Base-by-base conservation (phyloP, 2,329 filamentous ascomycete genomes). In the Endothia cerciana region DNA sequence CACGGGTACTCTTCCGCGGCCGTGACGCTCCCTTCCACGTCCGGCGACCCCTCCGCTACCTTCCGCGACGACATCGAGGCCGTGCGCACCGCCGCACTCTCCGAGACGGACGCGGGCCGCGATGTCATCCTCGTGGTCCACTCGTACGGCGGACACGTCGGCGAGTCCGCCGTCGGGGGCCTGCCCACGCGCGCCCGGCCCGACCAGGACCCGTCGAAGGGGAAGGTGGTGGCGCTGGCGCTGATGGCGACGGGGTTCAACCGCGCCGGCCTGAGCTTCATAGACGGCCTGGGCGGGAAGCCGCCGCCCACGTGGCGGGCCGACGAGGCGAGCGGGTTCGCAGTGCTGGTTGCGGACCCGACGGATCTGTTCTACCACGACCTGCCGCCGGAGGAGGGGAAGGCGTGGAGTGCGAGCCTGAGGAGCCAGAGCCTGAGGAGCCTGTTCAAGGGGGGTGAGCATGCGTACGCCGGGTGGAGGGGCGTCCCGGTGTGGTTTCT, bases 291-390 rank as follows among this genome's bases (percentile, higher is more conserved):
- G 55, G 74, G 77, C 22, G 81, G 80, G 28, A 73, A 71, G 15
- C 80, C 81, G 0, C 80, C 80, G 0, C 81, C 82, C 0, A 64
- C 67, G 1, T 84, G 80, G 79, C 71, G 72, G 0, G 70, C 75
- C 0, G 77, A 83, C 58, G 70, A 68, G 1, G 74, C 75, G 25
- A 81, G 75, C 0, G 82, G 82, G 4, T 79, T 76, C 51, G 79
- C 79, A 1, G 77, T 77, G 0, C 63, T 85, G 4, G 71, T 75
- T 19, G 74, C 74, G 3, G 69, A 78, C 22, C 72, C 80, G 0
- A 69, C 76, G 7, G 73, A 82, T 6, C 68, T 84, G 2, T 81
- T 85, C 65, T 86, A 85, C 65, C 81, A 85, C 66, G 83, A 86
- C 70, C 65, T 85, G 0, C 75, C 81, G 0, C 70, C 68, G 0